Base-by-base conservation (phyloP, 2,329 filamentous ascomycete genomes). In the Bipolaris bicolor region DNA sequence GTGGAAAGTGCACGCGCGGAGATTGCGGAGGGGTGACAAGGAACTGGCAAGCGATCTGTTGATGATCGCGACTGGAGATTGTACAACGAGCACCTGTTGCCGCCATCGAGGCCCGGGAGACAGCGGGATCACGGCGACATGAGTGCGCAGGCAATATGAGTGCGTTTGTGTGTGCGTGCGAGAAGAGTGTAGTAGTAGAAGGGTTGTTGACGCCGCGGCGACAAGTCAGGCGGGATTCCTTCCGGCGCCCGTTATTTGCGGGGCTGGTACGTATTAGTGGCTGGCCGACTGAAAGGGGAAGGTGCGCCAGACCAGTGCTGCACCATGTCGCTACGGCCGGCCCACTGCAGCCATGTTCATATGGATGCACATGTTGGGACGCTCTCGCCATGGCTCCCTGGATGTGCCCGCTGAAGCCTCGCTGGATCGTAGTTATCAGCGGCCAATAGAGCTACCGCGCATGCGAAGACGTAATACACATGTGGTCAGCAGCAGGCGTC, bases 231-330 rank as follows among this genome's bases (percentile, higher is more conserved):
- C 55, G 55, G 55, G 55, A 53, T 34, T 58, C 55, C 55, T 58
- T 58, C 55, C 55, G 55, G 46, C 20, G 40, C 50, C 55, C 51
- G 55, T 58, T 55, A 58, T 58, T 58, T 58, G 55, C 51, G 55
- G 55, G 55, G 55, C 55, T 58, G 55, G 43, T 18, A 39, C 15
- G n/a, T 15, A 49, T 22, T 33, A 48, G 55, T 55, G 51, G 55
- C 55, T 54, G 55, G 55, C 40, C 31, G 33, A 48, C 55, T 54
- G 46, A 31, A 53, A 55, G 33, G 45, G 55, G 51, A 55, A 57
- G 55, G 55, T 57, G 55, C 50, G 44, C 33, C 50, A 37, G 40
- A 37, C 49, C 26, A 48, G 43, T 34, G 49, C 48, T 40, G 49
- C 48, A 29, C 53, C 53, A 56, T 36, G 34, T 56, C 39, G 31